A percentile compares a stretch with the other conserved stretches of the same genome.
phyloP scores from a whole-genome alignment of 2,329 filamentous ascomycete genomes.

The Neoarthrinium moseri region DNA sequence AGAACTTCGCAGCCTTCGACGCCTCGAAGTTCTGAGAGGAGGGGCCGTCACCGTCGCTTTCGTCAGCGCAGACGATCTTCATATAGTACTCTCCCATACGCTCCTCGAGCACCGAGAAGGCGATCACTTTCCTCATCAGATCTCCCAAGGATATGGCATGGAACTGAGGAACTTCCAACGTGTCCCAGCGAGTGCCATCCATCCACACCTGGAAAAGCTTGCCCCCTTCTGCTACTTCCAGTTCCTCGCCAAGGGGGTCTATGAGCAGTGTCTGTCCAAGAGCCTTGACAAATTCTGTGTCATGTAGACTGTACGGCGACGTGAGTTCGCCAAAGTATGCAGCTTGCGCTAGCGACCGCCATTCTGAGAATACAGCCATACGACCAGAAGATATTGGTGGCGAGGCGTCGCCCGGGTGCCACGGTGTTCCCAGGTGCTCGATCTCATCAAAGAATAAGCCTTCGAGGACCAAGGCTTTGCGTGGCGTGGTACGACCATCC shows the following conservation, averaged over 20 bases:
- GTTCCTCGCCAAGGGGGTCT: neutral
- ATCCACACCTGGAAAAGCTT: neutral
- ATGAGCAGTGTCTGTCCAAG: neutral
- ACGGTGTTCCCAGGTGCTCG: neutral
- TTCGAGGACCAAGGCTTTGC: neutral
- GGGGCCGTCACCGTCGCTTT: neutral
- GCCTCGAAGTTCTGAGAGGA: neutral
- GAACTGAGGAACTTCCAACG: neutral
- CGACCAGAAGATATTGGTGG: neutral
- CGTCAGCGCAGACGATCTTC: neutral
- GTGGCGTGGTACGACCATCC: neutral
- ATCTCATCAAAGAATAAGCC: neutral
- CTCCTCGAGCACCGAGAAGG: neutral
- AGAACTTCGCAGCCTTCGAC: neutral
- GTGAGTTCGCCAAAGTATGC: neutral
- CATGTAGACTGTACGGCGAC: neutral
- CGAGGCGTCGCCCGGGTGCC: neutral
- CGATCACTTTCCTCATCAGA: neutral
- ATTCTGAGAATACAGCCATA: neutral
- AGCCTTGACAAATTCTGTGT: neutral
- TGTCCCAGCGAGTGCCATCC: neutral
- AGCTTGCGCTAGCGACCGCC: neutral
- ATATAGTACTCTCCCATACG: neutral
- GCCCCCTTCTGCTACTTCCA: neutral
- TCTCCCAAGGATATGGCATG: neutral